Evolutionary conservation across 768 basidiomycete species (phyloP).

Genomic region (Boletus huronensis): DNA sequence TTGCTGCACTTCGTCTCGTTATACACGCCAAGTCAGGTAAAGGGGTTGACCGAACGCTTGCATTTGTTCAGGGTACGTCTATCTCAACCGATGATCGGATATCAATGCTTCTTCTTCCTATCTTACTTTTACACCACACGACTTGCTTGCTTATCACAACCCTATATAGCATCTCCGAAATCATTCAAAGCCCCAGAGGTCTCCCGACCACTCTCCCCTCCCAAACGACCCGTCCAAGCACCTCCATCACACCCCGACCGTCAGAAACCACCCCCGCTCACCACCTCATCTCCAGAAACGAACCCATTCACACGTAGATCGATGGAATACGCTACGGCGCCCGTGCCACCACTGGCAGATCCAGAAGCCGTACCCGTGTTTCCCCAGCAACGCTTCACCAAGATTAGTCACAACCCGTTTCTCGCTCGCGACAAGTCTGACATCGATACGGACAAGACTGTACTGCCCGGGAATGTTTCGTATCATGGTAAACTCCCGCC

Average conservation of each 20-base stretch:
- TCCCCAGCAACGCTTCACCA: constrained; percentile 16
- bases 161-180: constrained; percentile 17
- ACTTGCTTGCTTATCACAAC: constrained; percentile 8
- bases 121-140: background rate
- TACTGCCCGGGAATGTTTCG: background rate
- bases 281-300: constrained; percentile 23
- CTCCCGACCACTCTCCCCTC: constrained; percentile 17
- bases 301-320: constrained; percentile 29
- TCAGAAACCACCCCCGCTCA: constrained; percentile 20
- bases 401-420: constrained; percentile 32
- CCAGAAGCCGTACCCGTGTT: background rate
- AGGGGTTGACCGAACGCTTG: constrained; percentile 59
- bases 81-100: background rate
- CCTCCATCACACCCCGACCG: constrained; percentile 31
- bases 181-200: constrained; percentile 4
- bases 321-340: constrained; percentile 8
- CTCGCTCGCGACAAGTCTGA: constrained; percentile 24
- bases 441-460: constrained; percentile 6
- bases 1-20: constrained; percentile 67
- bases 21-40: constrained; percentile 60
- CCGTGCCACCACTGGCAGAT: constrained; percentile 1
- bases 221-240: constrained; percentile 19
- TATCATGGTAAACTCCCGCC: constrained; percentile 28
- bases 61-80: constrained; percentile 66
- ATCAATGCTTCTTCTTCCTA: background rate